Percentiles rank a stretch among this genome's conserved stretches.
Evolutionary conservation across 257 asterid genomes (phyloP).

Genomic region (Jaltomata sinuosa): DNA sequence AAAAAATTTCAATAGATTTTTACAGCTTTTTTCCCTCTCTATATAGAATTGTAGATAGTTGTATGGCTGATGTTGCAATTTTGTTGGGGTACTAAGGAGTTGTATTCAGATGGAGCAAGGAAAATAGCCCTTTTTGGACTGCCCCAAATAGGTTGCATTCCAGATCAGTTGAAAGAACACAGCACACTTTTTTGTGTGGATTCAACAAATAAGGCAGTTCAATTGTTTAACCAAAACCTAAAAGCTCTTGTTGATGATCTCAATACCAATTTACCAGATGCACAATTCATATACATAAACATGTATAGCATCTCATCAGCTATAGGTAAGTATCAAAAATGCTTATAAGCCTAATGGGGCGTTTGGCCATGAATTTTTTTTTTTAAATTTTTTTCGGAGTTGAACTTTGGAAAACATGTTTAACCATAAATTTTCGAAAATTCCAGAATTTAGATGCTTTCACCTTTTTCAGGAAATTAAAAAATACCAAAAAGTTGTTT

Average conservation of each 20-base stretch:
- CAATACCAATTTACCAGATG: slow-evolving; percentile 12
- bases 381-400: too few relatives aligned
- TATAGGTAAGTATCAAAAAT: neutral
- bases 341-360: too few relatives aligned
- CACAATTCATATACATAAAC: slow-evolving; percentile 42
- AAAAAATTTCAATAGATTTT: too few relatives aligned
- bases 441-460: too few relatives aligned
- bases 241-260: slow-evolving; percentile 25
- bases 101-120: slow-evolving; percentile 40
- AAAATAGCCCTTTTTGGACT: slow-evolving; percentile 41
- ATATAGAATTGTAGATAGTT: too few relatives aligned
- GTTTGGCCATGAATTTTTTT: too few relatives aligned
- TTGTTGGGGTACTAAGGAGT: slow-evolving; percentile 8
- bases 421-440: too few relatives aligned
- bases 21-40: too few relatives aligned
- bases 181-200: slow-evolving; percentile 32
- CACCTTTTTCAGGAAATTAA: too few relatives aligned
- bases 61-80: neutral
- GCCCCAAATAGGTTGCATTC: slow-evolving; percentile 37
- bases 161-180: slow-evolving; percentile 5
- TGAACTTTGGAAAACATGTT: too few relatives aligned
- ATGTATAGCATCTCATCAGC: slow-evolving; percentile 24
- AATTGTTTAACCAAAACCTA: slow-evolving; percentile 20
- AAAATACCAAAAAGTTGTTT: too few relatives aligned
- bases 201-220: slow-evolving; percentile 17